phyloP scores from a whole-genome alignment of 805 yeast genomes.

The Barnettozyma sp. region DNA sequence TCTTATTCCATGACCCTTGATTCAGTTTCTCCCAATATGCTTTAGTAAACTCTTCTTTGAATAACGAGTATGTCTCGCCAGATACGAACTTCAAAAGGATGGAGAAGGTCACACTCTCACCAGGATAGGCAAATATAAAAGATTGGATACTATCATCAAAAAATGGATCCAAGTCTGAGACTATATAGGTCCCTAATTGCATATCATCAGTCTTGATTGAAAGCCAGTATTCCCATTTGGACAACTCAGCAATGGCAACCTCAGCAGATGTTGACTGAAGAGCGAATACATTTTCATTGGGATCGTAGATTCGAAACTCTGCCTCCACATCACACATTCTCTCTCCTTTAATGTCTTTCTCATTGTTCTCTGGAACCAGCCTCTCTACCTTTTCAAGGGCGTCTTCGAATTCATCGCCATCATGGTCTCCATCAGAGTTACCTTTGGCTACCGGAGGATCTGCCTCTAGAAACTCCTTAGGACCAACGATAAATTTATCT shows the following conservation, averaged over 20 bases:
- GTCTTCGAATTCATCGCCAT: slow-evolving; percentile 27
- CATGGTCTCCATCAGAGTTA: slow-evolving; percentile 21
- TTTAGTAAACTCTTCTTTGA: slow-evolving; percentile 46
- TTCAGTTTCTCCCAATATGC: slow-evolving; percentile 59
- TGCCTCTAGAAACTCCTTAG: no score
- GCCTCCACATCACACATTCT: slow-evolving; percentile 11
- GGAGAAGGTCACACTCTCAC: slow-evolving; percentile 38
- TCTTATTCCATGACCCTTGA: slow-evolving; percentile 39
- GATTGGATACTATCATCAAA: slow-evolving; percentile 50
- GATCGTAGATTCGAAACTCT: slow-evolving; percentile 51
- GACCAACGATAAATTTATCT: slow-evolving; percentile 47
- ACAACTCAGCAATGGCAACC: slow-evolving; percentile 38
- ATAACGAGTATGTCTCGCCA: slow-evolving; percentile 35
- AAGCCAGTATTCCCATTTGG: slow-evolving; percentile 47
- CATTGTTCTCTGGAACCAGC: neutral
- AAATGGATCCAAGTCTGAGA: slow-evolving; percentile 54
- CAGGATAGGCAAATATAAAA: slow-evolving; percentile 56
- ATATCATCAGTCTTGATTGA: slow-evolving; percentile 31
- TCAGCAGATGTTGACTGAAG: slow-evolving; percentile 3
- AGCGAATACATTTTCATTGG: slow-evolving; percentile 40
- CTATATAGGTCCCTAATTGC: slow-evolving; percentile 35
- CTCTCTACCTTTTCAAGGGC: slow-evolving; percentile 20
- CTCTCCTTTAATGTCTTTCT: slow-evolving; percentile 24
- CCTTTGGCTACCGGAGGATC: no score
- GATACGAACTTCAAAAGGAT: slow-evolving; percentile 53